These are phyloP conservation scores for Diaporthe sp. DNA, from an alignment of 2,329 filamentous ascomycete species.

Conservation along the genomic window DNA sequence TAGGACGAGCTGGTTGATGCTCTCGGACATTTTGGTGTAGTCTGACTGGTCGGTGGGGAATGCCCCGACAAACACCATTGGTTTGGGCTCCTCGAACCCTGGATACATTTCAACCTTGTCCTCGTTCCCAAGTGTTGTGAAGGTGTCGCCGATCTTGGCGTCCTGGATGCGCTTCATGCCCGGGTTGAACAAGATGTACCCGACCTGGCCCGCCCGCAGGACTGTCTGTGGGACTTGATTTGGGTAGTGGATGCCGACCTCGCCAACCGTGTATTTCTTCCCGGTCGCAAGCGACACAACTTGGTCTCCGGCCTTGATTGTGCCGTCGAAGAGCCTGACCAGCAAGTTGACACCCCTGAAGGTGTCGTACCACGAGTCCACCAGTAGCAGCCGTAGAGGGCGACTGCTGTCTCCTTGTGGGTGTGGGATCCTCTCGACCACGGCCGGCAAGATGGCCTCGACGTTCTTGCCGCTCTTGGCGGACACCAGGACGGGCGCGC, in stretches of 20 bases:
- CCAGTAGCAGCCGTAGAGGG: conserved; percentile 86
- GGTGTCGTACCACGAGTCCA: conserved; percentile 98
- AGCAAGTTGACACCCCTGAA: conserved; percentile 95
- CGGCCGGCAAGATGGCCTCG: conserved; percentile 82
- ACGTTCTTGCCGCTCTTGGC: conserved; percentile 96
- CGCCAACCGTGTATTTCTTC: conserved; percentile 91
- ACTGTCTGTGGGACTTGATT: conserved; percentile 84
- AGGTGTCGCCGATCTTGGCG: conserved; percentile 96
- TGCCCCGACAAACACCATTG: conserved; percentile 98
- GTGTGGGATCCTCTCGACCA: conserved; percentile 87
- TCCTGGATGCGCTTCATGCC: conserved; percentile 98
- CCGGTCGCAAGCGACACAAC: conserved; percentile 91
- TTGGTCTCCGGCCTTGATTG: conserved; percentile 84
- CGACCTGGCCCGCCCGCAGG: conserved; percentile 92
- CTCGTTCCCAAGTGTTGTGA: conserved; percentile 85
- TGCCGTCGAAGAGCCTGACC: conserved; percentile 91
- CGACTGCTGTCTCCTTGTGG: conserved; percentile 81
- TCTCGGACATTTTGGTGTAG: conserved; percentile 89
- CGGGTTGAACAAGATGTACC: conserved; percentile 97
- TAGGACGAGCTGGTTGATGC: conserved; percentile 91
- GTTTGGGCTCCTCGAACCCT: conserved; percentile 96
- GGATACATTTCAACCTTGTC: conserved; percentile 83
- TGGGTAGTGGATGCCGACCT: conserved; percentile 97
- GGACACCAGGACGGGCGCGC: conserved; percentile 73
- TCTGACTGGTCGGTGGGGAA: conserved; percentile 94